These are phyloP conservation scores for Sutorius eximius DNA, from an alignment of 1,284 basidiomycete species.

Conservation along the genomic window DNA sequence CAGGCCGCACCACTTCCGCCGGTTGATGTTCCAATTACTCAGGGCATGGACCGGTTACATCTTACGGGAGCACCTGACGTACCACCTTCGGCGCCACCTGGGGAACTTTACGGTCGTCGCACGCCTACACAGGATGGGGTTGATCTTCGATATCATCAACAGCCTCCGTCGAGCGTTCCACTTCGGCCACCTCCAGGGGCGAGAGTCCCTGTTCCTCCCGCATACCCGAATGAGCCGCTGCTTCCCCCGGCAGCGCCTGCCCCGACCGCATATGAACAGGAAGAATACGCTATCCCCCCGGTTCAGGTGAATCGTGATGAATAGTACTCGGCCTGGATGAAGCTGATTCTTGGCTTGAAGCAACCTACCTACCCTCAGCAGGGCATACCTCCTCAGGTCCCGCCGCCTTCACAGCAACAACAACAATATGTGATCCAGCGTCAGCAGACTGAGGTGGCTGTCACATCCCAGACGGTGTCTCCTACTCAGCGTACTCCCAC, in stretches of 20 bases:
- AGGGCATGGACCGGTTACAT: conserved; percentile 53
- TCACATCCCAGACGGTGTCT: conserved; percentile 24
- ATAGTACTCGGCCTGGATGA: not conserved
- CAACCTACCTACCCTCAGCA: conserved; percentile 29
- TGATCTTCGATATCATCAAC: conserved; percentile 34
- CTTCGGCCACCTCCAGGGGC: conserved; percentile 48
- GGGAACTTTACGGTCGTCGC: conserved; percentile 41
- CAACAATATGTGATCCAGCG: conserved; percentile 30
- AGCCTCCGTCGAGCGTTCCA: conserved; percentile 33
- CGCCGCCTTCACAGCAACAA: conserved; percentile 18
- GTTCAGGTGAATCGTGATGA: conserved; percentile 25
- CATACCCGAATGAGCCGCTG: conserved; percentile 35
- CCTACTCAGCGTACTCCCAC: conserved; percentile 41
- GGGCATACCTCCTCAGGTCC: conserved; percentile 17
- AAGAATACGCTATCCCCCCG: conserved; percentile 27
- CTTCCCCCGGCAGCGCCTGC: conserved; percentile 28
- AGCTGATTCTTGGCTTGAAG: conserved; percentile 17
- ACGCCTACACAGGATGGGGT: conserved; percentile 35
- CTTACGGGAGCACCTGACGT: conserved; percentile 42
- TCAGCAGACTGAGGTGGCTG: conserved; percentile 28
- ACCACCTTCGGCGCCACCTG: conserved; percentile 25
- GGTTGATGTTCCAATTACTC: conserved; percentile 33
- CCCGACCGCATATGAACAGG: conserved; percentile 29
- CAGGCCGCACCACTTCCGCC: conserved; percentile 32
- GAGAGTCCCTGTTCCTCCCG: conserved; percentile 42